Evolutionary conservation across 2,329 filamentous ascomycete species (phyloP).

Genomic region (Hypoxylon sp.): DNA sequence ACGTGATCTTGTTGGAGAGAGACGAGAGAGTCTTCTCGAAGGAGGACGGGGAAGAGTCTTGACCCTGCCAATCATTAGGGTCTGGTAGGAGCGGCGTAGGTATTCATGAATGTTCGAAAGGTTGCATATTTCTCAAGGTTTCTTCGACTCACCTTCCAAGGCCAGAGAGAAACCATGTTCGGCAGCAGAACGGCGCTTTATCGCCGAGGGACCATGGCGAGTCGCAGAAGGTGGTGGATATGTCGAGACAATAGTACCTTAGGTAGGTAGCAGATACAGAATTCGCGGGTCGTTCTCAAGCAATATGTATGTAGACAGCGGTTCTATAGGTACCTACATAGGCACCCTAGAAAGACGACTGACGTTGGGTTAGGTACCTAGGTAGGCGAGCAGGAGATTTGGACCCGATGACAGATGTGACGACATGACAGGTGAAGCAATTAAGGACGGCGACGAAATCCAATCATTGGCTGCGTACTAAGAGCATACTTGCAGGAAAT

Average conservation of each 20-base stretch:
- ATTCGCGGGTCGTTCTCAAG: not conserved
- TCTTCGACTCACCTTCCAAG: conserved; percentile 74
- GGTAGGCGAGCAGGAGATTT: conserved; percentile 23
- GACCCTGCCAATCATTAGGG: conserved; percentile 64
- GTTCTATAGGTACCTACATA: too few relatives aligned
- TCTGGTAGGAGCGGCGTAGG: not conserved
- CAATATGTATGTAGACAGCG: not conserved
- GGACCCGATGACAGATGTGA: conserved; percentile 40
- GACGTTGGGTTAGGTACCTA: not conserved
- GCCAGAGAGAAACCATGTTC: conserved; percentile 85
- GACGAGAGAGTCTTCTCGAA: conserved; percentile 92
- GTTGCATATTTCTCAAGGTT: not conserved
- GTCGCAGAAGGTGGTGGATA: conserved; percentile 3
- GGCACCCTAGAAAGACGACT: not conserved
- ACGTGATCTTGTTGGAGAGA: conserved; percentile 84
- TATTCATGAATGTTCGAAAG: not conserved
- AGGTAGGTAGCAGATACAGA: conserved; percentile 5
- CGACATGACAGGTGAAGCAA: conserved; percentile 38
- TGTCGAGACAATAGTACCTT: conserved; percentile 9
- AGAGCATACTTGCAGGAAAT: too few relatives aligned
- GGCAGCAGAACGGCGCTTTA: conserved; percentile 17
- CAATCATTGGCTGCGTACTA: conserved; percentile 4
- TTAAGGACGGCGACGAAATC: conserved; percentile 7
- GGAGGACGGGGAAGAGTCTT: conserved; percentile 84
- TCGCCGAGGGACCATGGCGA: conserved; percentile 44